phyloP scores from a whole-genome alignment of 2,329 filamentous ascomycete species.

The Fusarium armeniacum region DNA sequence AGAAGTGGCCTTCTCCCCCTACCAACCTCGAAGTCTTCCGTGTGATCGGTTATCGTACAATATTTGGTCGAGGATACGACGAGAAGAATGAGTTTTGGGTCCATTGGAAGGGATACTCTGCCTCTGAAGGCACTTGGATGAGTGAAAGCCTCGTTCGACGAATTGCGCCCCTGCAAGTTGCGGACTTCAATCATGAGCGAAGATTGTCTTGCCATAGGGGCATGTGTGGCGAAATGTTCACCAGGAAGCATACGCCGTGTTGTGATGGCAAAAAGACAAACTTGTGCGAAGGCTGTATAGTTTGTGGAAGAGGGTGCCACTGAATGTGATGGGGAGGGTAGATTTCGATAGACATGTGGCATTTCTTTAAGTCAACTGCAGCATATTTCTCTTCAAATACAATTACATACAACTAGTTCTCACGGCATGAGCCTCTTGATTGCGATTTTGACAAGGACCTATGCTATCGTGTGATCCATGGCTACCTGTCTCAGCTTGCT shows the following conservation, averaged over 20 bases:
- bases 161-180: neutral
- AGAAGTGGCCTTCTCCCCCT: neutral
- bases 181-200: neutral
- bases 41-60: conserved; percentile 3
- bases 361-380: neutral
- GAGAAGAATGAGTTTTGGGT: neutral
- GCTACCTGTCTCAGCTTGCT: neutral
- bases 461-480: neutral
- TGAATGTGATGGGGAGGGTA: neutral
- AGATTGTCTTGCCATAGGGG: conserved; percentile 7
- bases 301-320: conserved; percentile 6
- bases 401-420: too few species aligned
- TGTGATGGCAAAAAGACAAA: neutral
- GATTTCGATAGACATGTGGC: neutral
- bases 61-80: neutral
- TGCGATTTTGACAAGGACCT: neutral
- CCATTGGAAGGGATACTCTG: conserved; percentile 2
- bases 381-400: neutral
- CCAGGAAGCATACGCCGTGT: neutral
- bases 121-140: conserved; percentile 1
- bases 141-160: neutral
- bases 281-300: conserved; percentile 4
- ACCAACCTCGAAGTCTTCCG: neutral
- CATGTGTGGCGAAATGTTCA: conserved; percentile 3
- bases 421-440: neutral